phyloP scores from a whole-genome alignment of 768 basidiomycete genomes.

The Lactarius indigo region DNA sequence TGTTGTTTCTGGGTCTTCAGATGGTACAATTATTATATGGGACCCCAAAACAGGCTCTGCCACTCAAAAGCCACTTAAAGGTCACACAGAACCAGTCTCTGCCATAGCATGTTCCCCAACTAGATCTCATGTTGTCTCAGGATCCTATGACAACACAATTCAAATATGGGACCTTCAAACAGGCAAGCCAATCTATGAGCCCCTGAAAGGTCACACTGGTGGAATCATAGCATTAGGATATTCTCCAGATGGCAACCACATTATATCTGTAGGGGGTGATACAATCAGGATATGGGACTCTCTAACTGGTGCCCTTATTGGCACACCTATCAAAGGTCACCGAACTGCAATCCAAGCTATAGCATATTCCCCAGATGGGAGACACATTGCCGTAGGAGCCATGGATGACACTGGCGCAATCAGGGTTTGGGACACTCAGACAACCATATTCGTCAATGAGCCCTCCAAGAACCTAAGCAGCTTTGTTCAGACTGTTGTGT shows the following conservation, averaged over 20 bases:
- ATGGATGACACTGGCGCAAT: neutral
- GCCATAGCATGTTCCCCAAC: neutral
- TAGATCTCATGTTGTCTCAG: neutral
- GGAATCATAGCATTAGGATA: neutral
- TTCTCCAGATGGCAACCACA: neutral
- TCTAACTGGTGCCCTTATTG: neutral
- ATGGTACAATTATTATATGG: neutral
- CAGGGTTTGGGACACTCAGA: neutral
- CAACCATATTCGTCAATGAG: neutral
- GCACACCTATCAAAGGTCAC: neutral
- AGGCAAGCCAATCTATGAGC: neutral
- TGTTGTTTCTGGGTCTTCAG: neutral
- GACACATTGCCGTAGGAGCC: neutral
- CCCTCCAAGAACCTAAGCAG: neutral
- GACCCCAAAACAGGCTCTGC: neutral
- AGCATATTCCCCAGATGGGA: neutral
- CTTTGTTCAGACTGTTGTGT: neutral
- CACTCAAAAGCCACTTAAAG: neutral
- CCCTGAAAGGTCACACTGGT: neutral
- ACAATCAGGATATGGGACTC: neutral
- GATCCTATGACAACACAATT: neutral
- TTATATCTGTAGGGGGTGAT: neutral
- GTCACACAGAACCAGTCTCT: neutral
- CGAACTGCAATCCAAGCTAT: accelerated
- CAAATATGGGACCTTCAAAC: neutral